phyloP scores from a whole-genome alignment of 768 basidiomycete genomes.

The Pholiota molesta region DNA sequence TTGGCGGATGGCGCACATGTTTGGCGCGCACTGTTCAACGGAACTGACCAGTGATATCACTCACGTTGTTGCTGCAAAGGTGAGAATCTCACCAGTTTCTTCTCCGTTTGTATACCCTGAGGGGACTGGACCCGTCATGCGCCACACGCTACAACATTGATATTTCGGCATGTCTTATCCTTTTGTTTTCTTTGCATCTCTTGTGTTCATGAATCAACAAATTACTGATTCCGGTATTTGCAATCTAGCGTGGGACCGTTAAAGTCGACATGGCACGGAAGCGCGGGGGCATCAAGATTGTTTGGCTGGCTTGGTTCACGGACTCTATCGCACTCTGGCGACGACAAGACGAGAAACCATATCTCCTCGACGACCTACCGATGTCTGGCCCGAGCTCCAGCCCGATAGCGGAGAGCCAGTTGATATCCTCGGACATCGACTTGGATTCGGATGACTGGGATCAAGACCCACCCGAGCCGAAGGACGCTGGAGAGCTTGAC shows the following conservation, averaged over 20 bases:
- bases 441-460: slow-evolving; percentile 74
- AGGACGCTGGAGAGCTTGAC: slow-evolving; percentile 40
- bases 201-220: neutral
- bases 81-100: slow-evolving; percentile 27
- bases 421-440: slow-evolving; percentile 62
- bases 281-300: slow-evolving; percentile 78
- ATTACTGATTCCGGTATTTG: slow-evolving; percentile 1
- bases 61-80: slow-evolving; percentile 92
- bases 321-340: slow-evolving; percentile 90
- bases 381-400: slow-evolving; percentile 32
- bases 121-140: neutral
- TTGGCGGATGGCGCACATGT: slow-evolving; percentile 85
- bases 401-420: slow-evolving; percentile 35
- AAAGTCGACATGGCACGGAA: slow-evolving; percentile 87
- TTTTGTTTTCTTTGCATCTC: slow-evolving; percentile 1
- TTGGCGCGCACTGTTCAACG: slow-evolving; percentile 82
- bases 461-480: slow-evolving; percentile 35
- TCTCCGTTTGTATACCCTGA: neutral
- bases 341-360: slow-evolving; percentile 76
- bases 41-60: slow-evolving; percentile 72
- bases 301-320: slow-evolving; percentile 89
- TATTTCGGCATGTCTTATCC: neutral
- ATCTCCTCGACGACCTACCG: slow-evolving; percentile 68
- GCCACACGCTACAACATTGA: neutral
- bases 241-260: slow-evolving; percentile 75